A percentile compares a stretch with the other conserved stretches of the same genome.
Evolutionary conservation across 225 moss, liverwort and hornwort genomes (phyloP).

Genomic region (Marchantia paleacea): DNA sequence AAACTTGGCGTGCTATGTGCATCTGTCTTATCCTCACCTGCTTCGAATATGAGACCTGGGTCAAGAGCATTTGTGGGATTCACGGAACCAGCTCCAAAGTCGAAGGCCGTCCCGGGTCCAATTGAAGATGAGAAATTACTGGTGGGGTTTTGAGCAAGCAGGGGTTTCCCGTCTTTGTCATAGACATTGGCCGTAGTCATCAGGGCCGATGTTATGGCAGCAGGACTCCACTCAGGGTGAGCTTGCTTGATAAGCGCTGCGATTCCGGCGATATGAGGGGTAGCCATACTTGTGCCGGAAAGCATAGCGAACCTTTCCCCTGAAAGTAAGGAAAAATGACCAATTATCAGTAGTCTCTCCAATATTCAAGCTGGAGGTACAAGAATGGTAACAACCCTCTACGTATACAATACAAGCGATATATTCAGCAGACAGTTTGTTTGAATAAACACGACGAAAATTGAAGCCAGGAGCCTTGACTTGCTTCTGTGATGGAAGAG

Average conservation of each 20-base stretch:
- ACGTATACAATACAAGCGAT: too few species aligned
- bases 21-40: constrained; percentile 37
- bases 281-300: constrained; percentile 88
- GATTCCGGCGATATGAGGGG: constrained; percentile 72
- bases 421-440: too few species aligned
- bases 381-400: too few species aligned
- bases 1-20: too few species aligned
- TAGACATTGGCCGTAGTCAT: constrained; percentile 57
- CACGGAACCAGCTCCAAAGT: constrained; percentile 72
- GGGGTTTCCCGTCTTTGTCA: constrained; percentile 49
- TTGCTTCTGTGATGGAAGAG: background rate
- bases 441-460: too few species aligned
- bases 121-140: constrained; percentile 45
- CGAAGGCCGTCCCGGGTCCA: constrained; percentile 70
- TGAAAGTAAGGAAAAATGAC: constrained; percentile 17
- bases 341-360: background rate
- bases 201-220: constrained; percentile 71
- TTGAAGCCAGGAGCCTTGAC: too few species aligned
- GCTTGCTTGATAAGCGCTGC: constrained; percentile 59
- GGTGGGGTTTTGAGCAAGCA: constrained; percentile 63
- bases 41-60: constrained; percentile 73
- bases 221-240: constrained; percentile 66
- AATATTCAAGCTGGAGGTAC: too few species aligned
- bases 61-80: constrained; percentile 59
- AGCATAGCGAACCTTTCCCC: constrained; percentile 79